Conservation (phyloP, 495 filamentous ascomycete genomes). For the Penicillium odoratum region DNA sequence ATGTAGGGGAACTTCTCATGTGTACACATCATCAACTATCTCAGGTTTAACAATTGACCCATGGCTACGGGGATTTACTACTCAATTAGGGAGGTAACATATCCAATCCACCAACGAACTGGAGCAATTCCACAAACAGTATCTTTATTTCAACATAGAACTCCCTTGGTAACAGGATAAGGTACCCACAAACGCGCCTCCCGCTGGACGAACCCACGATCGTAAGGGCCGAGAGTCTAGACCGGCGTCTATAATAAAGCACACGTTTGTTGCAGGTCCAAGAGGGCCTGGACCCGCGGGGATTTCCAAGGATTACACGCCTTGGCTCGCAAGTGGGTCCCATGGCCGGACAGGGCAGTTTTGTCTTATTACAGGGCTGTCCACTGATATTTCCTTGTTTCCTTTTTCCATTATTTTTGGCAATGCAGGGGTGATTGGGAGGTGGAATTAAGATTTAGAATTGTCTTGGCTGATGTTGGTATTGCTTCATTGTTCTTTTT, state of each 20-base stretch:
- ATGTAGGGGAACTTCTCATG: not conserved
- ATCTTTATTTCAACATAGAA: not conserved
- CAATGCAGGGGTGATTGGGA: not conserved
- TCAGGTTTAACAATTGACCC: not conserved
- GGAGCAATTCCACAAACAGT: not conserved
- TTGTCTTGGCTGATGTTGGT: not conserved
- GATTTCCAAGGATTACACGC: not conserved
- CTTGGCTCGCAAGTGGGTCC: constrained; percentile 1
- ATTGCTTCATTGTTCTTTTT: not conserved
- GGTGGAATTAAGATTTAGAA: not conserved
- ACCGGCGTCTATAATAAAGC: constrained; percentile 3
- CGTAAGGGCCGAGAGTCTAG: constrained; percentile 10
- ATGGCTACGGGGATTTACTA: not conserved
- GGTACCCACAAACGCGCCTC: constrained; percentile 4
- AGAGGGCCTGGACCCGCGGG: constrained; percentile 9
- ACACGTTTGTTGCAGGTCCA: constrained; percentile 2
- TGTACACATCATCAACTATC: constrained; percentile 14
- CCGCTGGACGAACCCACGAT: constrained; percentile 9
- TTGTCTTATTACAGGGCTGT: not conserved
- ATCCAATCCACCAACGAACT: not conserved
- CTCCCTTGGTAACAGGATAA: not conserved
- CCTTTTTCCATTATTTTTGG: not conserved
- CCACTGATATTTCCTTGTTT: not conserved
- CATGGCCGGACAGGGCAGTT: not conserved
- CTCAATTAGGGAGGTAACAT: not conserved